Conservation (phyloP, 169 alveolate species). For the Eimeria mitis region DNA sequence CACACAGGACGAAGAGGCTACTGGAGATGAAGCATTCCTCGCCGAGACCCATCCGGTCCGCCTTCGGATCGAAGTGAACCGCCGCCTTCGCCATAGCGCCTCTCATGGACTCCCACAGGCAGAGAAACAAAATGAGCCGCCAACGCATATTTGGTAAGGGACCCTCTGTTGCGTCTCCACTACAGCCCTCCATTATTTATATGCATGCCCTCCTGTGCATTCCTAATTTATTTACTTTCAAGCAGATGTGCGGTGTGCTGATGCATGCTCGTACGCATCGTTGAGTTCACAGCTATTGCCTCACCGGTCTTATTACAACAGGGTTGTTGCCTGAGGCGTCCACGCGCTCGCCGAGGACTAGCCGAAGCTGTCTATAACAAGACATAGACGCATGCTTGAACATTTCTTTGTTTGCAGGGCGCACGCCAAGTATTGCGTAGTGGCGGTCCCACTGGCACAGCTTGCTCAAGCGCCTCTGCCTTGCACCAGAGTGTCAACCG, state of each 20-base stretch:
- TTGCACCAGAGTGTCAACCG: conserved; percentile 17
- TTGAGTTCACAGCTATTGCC: background rate
- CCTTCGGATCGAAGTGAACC: conserved; percentile 66
- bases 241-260: background rate
- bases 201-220: background rate
- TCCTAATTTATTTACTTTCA: background rate
- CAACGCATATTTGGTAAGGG: conserved; percentile 49
- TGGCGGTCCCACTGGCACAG: conserved; percentile 80
- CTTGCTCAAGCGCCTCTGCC: conserved; percentile 73
- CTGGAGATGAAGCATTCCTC: background rate
- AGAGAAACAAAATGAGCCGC: conserved; percentile 24
- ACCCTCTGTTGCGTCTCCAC: background rate
- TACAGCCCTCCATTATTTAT: background rate
- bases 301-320: background rate
- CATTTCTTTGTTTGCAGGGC: conserved; percentile 18
- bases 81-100: conserved; percentile 50
- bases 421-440: conserved; percentile 78
- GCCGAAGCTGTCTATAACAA: background rate
- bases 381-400: background rate
- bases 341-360: background rate
- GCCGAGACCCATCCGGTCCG: conserved; percentile 53
- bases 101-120: conserved; percentile 76
- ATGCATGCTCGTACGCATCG: background rate
- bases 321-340: background rate
- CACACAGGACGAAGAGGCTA: background rate